Percentiles rank a stretch among this genome's conserved stretches.
phyloP scores from a whole-genome alignment of 192 early-diverging fungal species.

The Podila epicladia region DNA sequence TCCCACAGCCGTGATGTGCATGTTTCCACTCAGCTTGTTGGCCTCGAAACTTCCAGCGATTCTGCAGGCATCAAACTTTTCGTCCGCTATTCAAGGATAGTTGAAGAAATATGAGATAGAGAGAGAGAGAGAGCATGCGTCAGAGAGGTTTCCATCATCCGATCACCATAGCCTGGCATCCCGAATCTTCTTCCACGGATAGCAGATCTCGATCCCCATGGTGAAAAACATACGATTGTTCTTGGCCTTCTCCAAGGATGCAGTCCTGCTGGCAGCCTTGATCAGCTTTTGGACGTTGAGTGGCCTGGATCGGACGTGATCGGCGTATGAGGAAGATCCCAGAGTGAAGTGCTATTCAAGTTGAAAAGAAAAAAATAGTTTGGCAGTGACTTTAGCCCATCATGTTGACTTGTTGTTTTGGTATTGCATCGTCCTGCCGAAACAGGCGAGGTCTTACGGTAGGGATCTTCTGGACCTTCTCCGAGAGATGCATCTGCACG shows the following conservation, averaged over 20 bases:
- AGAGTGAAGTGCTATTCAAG: constrained; percentile 30
- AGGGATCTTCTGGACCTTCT: constrained; percentile 61
- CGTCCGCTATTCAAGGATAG: background rate
- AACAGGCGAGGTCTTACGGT: constrained; percentile 31
- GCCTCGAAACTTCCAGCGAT: constrained; percentile 77
- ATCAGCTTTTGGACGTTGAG: constrained; percentile 39
- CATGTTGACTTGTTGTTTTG: background rate
- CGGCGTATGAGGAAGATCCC: background rate
- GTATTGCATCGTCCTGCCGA: constrained; percentile 9
- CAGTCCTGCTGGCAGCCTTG: constrained; percentile 37
- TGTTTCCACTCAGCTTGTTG: constrained; percentile 86
- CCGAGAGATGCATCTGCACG: constrained; percentile 63
- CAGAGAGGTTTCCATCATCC: background rate
- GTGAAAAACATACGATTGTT: constrained; percentile 1
- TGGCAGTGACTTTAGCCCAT: background rate
- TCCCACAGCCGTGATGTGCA: constrained; percentile 91
- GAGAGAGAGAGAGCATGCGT: background rate
- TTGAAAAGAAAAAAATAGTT: too few relatives aligned
- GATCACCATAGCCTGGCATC: background rate
- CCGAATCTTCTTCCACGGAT: background rate
- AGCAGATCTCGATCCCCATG: too few relatives aligned
- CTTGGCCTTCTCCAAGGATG: constrained; percentile 19
- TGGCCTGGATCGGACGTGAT: constrained; percentile 12
- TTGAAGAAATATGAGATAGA: background rate
- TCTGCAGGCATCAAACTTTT: constrained; percentile 72